These are phyloP conservation scores for Aotearoamyces nothofagi DNA, from an alignment of 2,329 filamentous ascomycete genomes.

Conservation along the genomic window DNA sequence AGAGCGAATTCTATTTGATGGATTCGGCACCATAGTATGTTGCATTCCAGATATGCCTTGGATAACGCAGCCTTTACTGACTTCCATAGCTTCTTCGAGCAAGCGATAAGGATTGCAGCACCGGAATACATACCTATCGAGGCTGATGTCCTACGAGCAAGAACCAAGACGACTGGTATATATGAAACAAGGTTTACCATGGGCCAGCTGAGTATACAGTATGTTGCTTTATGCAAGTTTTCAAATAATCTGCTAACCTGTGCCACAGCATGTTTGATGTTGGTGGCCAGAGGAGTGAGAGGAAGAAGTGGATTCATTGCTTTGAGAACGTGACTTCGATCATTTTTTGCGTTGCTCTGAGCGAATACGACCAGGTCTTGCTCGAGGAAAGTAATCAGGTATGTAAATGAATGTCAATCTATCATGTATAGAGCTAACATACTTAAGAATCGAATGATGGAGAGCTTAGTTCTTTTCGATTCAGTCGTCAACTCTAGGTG, in stretches of 20 bases:
- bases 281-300: slow-evolving; percentile 87
- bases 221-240: slow-evolving; percentile 24
- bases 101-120: slow-evolving; percentile 70
- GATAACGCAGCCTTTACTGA: slow-evolving; percentile 10
- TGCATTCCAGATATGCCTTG: background rate
- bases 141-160: slow-evolving; percentile 84
- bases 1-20: slow-evolving; percentile 98
- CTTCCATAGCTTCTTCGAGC: slow-evolving; percentile 72
- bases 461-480: slow-evolving; percentile 89
- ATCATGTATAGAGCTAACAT: slow-evolving; percentile 2
- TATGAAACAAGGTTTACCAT: slow-evolving; percentile 98
- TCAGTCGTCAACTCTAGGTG: slow-evolving; percentile 97
- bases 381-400: slow-evolving; percentile 96
- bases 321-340: slow-evolving; percentile 99
- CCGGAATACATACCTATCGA: slow-evolving; percentile 84
- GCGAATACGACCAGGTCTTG: slow-evolving; percentile 95
- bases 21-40: slow-evolving; percentile 91
- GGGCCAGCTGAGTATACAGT: slow-evolving; percentile 98
- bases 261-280: slow-evolving; percentile 88
- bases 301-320: slow-evolving; percentile 99
- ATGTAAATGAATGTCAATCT: slow-evolving; percentile 19
- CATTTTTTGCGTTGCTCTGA: slow-evolving; percentile 95
- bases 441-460: slow-evolving; percentile 94
- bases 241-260: slow-evolving; percentile 8
- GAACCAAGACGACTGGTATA: slow-evolving; percentile 97